Percentiles rank a stretch among this genome's conserved stretches.
phyloP scores from a whole-genome alignment of 495 filamentous ascomycete species.

The Copromyces sp. region DNA sequence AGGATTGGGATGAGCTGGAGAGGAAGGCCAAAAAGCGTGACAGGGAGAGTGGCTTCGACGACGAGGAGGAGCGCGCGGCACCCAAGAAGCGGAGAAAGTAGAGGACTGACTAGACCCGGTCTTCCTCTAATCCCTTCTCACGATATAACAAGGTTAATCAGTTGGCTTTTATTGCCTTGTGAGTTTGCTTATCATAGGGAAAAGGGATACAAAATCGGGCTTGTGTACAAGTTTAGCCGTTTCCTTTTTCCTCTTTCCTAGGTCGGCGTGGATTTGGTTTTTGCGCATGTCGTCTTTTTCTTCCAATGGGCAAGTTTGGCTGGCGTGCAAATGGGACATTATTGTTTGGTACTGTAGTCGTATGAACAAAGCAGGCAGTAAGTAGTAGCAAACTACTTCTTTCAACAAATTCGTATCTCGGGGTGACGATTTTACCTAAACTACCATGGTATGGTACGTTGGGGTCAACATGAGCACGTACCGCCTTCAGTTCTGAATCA shows the following conservation, averaged over 20 bases:
- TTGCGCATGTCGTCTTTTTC: not conserved
- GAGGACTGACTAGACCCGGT: not conserved
- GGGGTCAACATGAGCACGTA: too few relatives aligned
- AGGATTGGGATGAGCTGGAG: conserved; percentile 90
- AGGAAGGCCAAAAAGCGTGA: conserved; percentile 85
- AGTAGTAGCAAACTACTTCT: not conserved
- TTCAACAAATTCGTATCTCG: not conserved
- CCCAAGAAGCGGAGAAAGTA: conserved; percentile 32
- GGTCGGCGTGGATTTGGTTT: not conserved
- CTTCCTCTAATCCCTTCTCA: not conserved
- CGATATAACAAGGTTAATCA: not conserved
- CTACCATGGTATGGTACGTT: too few relatives aligned
- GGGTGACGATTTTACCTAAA: too few relatives aligned
- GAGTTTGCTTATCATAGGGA: not conserved
- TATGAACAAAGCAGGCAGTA: not conserved
- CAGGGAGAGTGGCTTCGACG: conserved; percentile 58
- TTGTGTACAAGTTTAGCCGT: not conserved
- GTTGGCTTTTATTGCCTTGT: not conserved
- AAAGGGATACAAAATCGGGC: not conserved
- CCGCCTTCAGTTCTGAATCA: too few relatives aligned
- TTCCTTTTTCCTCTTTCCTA: not conserved
- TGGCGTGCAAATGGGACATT: not conserved
- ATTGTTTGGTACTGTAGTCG: not conserved
- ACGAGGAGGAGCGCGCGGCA: conserved; percentile 42
- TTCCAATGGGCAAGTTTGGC: not conserved